Conservation (phyloP, 805 yeast genomes). For the Wickerhamiella brachini region DNA sequence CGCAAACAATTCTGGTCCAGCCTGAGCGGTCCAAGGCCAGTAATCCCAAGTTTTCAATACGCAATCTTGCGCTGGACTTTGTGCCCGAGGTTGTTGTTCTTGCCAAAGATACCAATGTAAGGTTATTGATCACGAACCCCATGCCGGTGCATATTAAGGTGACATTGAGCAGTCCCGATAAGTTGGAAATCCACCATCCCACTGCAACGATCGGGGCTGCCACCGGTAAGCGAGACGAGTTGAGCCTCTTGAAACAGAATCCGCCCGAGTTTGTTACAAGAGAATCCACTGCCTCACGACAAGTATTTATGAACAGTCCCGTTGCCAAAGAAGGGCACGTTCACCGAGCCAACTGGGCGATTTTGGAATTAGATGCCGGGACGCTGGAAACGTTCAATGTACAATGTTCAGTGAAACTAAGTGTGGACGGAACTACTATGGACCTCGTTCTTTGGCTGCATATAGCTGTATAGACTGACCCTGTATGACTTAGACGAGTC, state of each 20-base stretch:
- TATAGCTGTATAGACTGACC: neutral
- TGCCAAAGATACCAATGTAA: neutral
- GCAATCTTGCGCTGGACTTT: conserved; percentile 17
- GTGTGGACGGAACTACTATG: neutral
- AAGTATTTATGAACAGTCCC: conserved; percentile 19
- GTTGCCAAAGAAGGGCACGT: conserved; percentile 4
- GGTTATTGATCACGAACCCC: conserved; percentile 17
- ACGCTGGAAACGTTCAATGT: neutral
- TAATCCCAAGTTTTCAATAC: conserved; percentile 12
- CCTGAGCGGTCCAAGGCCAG: conserved; percentile 14
- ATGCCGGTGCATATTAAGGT: conserved; percentile 5
- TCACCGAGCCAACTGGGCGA: conserved; percentile 21
- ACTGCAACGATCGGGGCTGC: conserved; percentile 15
- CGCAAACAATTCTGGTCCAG: conserved; percentile 24
- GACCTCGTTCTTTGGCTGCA: neutral
- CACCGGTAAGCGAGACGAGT: conserved; percentile 16
- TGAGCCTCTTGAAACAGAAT: conserved; percentile 14
- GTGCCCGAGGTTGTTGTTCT: conserved; percentile 16
- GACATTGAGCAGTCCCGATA: conserved; percentile 10
- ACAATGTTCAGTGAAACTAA: neutral
- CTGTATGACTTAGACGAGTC: too few relatives aligned
- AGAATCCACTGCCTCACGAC: conserved; percentile 17
- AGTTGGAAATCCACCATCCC: conserved; percentile 6
- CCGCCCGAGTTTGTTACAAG: conserved; percentile 18
- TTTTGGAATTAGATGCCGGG: conserved; percentile 4